These are phyloP conservation scores for Verticillium isaacii DNA, from an alignment of 2,329 filamentous ascomycete species.

Conservation along the genomic window DNA sequence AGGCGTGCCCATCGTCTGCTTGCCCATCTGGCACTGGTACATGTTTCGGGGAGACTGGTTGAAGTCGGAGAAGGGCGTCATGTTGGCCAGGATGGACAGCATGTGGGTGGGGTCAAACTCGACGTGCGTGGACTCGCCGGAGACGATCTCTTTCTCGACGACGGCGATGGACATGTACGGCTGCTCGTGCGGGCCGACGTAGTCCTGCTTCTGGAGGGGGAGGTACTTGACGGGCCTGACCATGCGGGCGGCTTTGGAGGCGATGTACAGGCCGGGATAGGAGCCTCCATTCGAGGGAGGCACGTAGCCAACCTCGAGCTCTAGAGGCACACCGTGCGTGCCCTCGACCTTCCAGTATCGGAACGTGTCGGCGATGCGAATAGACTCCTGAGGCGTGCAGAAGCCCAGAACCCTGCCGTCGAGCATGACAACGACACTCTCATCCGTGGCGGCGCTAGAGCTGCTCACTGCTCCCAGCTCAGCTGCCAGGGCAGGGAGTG, in stretches of 20 bases:
- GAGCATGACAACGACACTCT: constrained; percentile 84
- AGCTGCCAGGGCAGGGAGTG: constrained; percentile 66
- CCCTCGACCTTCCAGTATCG: constrained; percentile 95
- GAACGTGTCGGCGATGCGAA: constrained; percentile 77
- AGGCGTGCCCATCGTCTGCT: constrained; percentile 98
- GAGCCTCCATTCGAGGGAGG: constrained; percentile 87
- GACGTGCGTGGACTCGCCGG: constrained; percentile 88
- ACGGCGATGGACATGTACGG: constrained; percentile 98
- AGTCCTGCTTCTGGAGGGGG: constrained; percentile 79
- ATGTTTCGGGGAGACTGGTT: constrained; percentile 99
- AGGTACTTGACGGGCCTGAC: constrained; percentile 89
- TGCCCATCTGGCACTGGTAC: constrained; percentile 99
- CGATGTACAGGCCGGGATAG: constrained; percentile 93
- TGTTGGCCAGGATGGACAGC: constrained; percentile 93
- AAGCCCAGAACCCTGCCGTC: constrained; percentile 88
- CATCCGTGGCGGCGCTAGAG: constrained; percentile 73
- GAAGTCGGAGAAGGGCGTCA: constrained; percentile 98
- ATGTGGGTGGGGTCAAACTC: constrained; percentile 95
- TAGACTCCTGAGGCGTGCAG: constrained; percentile 80
- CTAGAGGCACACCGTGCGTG: constrained; percentile 69
- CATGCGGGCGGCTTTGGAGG: constrained; percentile 81
- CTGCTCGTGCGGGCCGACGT: constrained; percentile 89
- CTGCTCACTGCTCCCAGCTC: constrained; percentile 74
- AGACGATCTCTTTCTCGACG: constrained; percentile 78
- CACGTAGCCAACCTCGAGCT: constrained; percentile 89